Evolutionary conservation across 2,329 filamentous ascomycete genomes (phyloP), one percentile per base, ranked within the genome.

Genomic region (Neofusicoccum cordaticola): DNA sequence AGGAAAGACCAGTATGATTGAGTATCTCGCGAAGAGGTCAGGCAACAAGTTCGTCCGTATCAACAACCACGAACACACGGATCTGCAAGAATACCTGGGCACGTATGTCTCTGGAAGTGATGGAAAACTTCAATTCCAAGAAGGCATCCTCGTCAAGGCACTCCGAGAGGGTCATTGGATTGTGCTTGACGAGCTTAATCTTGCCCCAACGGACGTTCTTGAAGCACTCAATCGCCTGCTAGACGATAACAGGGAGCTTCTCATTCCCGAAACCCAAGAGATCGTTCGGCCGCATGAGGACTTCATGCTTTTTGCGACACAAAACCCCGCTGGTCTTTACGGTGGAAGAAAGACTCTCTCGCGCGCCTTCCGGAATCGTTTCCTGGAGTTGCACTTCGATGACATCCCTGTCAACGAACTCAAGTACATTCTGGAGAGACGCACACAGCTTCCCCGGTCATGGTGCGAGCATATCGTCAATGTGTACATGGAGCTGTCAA

Each of bases 1-100:
- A 12, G 95, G 95, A 68, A 99, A 99, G 79, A 99, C 95, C 0
- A 98, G 94, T 77, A 99, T 99, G 95, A 96, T 99, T 47, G 94
- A 98, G 77, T 97, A 97, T 74, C 84, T 99, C 42, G 94, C 96
- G n/a, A 95, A 96, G 72, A 90, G 91, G 63, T 98, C 93, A 35
- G 95, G 96, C 3, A 97, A 99, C 75, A 95, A 91, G 73, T 99
- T 98, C 73, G 93, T 99, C 48, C 88, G 95, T 66, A 99, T 99
- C 82, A 99, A 99, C 80, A 99, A 99, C 70, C 95, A 99, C 77
- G 96, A 99, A 74, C 95, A 99, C 73, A 99, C 95, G 0, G 95
- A 99, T 76, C 82, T 99, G 42, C 95, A 99, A 77, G 96, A 99
- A 74, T 99, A 99, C 72, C 81, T 99, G 5, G 95, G 95, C 17